Base-by-base conservation (phyloP, 1,284 basidiomycete species). In the Pisolithus thermaeus region DNA sequence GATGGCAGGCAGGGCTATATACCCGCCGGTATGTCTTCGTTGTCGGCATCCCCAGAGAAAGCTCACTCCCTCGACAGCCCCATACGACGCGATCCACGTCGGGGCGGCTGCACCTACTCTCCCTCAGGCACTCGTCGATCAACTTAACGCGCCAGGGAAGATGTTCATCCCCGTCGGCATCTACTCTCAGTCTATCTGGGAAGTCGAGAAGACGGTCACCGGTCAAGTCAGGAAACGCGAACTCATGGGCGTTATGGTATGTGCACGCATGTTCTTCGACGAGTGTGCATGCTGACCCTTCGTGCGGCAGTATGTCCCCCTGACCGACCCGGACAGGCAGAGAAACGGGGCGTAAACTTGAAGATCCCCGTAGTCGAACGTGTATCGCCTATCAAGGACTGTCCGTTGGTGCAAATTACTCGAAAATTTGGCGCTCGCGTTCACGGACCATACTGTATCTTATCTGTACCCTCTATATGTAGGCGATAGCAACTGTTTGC, bases 81-180 rank as follows among this genome's bases (percentile, higher is more conserved):
- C 91, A 0, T 97, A 87, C 65, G 81, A 91, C 58, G 88, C 84
- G 0, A 98, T 98, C 45, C 96, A 99, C 61, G 96, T 98, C 20
- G 96, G 96, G 4, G 96, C 96, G 0, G 94, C 95, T 0, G 86
- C 94, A 0, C 87, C 90, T 0, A 75, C 64, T 0, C 70, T 93
- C n/a, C 93, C 94, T 0, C 66, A 80, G 35, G 66, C 77, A 0
- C 77, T 98, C 0, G 66, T 98, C 25, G 80, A 91, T 11, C 88
- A 96, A 67, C 83, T 98, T 4, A 88, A 87, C 12, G 68, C 70
- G 1, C 92, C 92, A 0, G 96, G 96, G 2, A 75, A 92, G 47
- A 92, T 97, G 87, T 96, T 97, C 70, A 90, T 97, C 49, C 95
- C 95, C 1, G 87, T 98, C 7, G 93, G 92, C 5, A 78, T 75